These are phyloP conservation scores for Tolypocladium pustulatum DNA, from an alignment of 2,329 filamentous ascomycete genomes.

Conservation along the genomic window DNA sequence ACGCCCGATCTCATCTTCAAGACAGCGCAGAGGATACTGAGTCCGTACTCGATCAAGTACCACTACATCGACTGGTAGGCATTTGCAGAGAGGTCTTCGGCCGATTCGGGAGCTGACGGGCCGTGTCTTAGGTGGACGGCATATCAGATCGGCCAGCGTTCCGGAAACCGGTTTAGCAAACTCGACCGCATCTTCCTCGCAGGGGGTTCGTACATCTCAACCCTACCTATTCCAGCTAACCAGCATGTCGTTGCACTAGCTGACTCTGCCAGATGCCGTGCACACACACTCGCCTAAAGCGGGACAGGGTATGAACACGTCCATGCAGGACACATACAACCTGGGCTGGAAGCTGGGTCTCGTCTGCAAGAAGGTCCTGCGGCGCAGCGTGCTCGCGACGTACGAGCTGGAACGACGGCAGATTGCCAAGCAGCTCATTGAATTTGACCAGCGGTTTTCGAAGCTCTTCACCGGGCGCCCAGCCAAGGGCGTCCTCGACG, in stretches of 20 bases:
- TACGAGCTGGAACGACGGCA: slow-evolving; percentile 43
- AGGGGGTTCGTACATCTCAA: slow-evolving; percentile 42
- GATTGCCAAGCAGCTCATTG: slow-evolving; percentile 56
- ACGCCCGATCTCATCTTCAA: slow-evolving; percentile 52
- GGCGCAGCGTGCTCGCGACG: slow-evolving; percentile 32
- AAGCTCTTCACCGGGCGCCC: slow-evolving; percentile 46
- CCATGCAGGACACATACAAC: slow-evolving; percentile 52
- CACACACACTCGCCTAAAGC: slow-evolving; percentile 48
- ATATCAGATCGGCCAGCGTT: slow-evolving; percentile 55
- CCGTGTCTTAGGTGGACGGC: slow-evolving; percentile 11
- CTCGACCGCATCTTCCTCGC: slow-evolving; percentile 55
- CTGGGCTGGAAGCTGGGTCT: slow-evolving; percentile 46
- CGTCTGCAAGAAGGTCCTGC: slow-evolving; percentile 32
- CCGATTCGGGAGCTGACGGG: neutral
- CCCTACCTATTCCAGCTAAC: neutral
- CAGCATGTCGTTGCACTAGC: slow-evolving; percentile 26
- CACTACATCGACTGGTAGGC: slow-evolving; percentile 52
- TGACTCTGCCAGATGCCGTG: slow-evolving; percentile 34
- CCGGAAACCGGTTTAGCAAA: slow-evolving; percentile 45
- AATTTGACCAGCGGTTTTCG: slow-evolving; percentile 49
- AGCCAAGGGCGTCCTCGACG: slow-evolving; percentile 34
- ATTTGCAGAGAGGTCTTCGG: neutral
- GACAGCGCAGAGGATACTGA: slow-evolving; percentile 52
- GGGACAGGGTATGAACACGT: slow-evolving; percentile 63
- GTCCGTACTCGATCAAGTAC: slow-evolving; percentile 56